Percentiles rank a stretch among this genome's conserved stretches.
Evolutionary conservation across 257 asterid genomes (phyloP).

Genomic region (Marsdenia floribunda): DNA sequence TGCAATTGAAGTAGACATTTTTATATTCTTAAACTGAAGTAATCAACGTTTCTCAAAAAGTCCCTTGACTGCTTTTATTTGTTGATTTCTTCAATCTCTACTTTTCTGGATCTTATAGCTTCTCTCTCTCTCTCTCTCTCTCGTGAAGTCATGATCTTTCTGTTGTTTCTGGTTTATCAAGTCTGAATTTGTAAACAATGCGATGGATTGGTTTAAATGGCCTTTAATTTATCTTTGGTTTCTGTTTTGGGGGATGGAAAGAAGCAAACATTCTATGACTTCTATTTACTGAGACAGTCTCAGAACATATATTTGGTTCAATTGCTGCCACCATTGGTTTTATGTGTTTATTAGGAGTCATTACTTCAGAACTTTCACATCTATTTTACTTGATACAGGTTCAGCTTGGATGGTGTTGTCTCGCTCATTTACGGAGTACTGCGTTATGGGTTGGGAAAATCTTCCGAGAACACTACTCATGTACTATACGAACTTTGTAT

Average conservation of each 20-base stretch:
- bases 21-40: background rate
- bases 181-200: background rate
- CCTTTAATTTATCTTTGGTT: background rate
- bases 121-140: background rate
- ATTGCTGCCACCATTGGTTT: background rate
- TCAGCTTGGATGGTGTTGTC: slow-evolving; percentile 96
- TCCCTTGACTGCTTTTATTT: background rate
- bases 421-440: slow-evolving; percentile 74
- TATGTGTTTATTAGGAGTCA: background rate
- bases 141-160: background rate
- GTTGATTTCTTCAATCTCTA: background rate
- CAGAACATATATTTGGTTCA: too few relatives aligned
- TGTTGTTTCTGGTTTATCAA: background rate
- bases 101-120: background rate
- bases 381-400: slow-evolving; percentile 40
- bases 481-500: slow-evolving; percentile 89
- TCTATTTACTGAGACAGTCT: too few relatives aligned
- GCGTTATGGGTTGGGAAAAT: slow-evolving; percentile 96
- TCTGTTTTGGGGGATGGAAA: background rate
- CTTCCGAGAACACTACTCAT: slow-evolving; percentile 90
- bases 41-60: background rate
- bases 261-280: background rate
- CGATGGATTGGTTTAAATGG: background rate
- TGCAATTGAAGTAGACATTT: background rate
- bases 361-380: background rate